Evolutionary conservation across 768 basidiomycete species (phyloP).

Genomic region (Lactifluus rugatus): DNA sequence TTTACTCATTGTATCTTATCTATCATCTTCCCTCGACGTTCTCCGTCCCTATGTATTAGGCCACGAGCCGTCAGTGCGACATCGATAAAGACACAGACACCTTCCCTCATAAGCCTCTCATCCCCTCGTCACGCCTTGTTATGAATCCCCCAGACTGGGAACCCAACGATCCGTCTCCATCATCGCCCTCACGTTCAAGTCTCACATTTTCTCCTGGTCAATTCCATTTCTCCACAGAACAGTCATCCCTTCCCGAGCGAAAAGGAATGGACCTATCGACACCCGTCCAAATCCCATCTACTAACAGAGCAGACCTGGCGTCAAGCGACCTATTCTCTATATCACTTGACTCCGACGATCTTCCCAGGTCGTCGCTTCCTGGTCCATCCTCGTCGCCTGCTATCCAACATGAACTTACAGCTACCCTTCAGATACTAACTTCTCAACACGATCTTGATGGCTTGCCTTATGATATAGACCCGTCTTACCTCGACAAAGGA

Average conservation of each 20-base stretch:
- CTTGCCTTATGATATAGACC: conserved; percentile 13
- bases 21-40: conserved; percentile 1
- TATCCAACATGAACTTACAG: conserved; percentile 5
- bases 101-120: conserved; percentile 32
- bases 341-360: conserved; percentile 12
- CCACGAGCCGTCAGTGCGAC: conserved; percentile 33
- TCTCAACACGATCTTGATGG: conserved; percentile 4
- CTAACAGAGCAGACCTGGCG: conserved; percentile 25
- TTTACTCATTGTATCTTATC: conserved; percentile 1
- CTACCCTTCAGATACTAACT: background rate
- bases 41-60: conserved; percentile 18
- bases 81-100: conserved; percentile 46
- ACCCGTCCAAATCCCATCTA: conserved; percentile 40
- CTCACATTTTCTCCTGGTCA: background rate
- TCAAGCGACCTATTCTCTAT: conserved; percentile 24
- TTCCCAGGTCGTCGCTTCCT: conserved; percentile 19
- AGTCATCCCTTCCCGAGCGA: conserved; percentile 19
- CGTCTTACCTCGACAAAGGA: conserved; percentile 35
- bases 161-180: background rate
- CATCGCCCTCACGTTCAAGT: background rate
- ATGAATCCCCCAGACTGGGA: conserved; percentile 1
- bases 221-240: background rate
- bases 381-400: conserved; percentile 19
- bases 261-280: conserved; percentile 51
- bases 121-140: background rate